Evolutionary conservation across 768 basidiomycete genomes (phyloP).

Genomic region (Strobilomyces dryophilus): DNA sequence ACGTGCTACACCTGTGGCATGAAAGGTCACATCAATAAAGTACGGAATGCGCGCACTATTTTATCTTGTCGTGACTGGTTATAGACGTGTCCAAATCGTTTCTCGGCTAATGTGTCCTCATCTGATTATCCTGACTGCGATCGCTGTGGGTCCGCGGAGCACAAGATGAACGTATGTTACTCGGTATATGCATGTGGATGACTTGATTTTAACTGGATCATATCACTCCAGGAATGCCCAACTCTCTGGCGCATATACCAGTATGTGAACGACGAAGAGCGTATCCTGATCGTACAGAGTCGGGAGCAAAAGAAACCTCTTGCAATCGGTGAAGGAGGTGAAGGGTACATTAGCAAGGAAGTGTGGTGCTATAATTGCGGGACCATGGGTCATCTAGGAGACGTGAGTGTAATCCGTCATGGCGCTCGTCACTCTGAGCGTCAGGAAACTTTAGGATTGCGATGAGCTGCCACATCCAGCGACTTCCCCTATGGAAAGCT

Average conservation of each 20-base stretch:
- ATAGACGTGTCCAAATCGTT: constrained; percentile 71
- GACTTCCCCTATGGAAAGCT: constrained; percentile 48
- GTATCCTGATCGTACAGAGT: constrained; percentile 36
- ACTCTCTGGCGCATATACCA: constrained; percentile 79
- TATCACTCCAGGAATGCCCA: constrained; percentile 64
- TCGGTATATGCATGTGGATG: background rate
- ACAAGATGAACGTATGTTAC: constrained; percentile 57
- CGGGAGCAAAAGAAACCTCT: constrained; percentile 50
- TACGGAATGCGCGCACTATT: constrained; percentile 20
- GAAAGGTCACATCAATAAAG: constrained; percentile 76
- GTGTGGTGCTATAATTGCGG: constrained; percentile 86
- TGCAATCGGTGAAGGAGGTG: constrained; percentile 64
- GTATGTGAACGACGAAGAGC: constrained; percentile 57
- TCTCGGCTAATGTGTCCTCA: constrained; percentile 17
- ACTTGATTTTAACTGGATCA: background rate
- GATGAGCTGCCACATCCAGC: constrained; percentile 37
- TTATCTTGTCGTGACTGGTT: background rate
- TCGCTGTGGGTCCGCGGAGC: constrained; percentile 61
- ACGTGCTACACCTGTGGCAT: constrained; percentile 77
- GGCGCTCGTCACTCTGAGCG: background rate
- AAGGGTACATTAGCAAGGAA: constrained; percentile 70
- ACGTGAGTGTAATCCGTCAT: constrained; percentile 45
- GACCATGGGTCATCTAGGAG: constrained; percentile 67
- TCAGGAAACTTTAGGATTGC: constrained; percentile 51
- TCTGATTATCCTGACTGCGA: constrained; percentile 49